Percentiles rank a stretch among this genome's conserved stretches.
Conservation (phyloP, 176 grass and related monocot species). For the Carex littledalei region DNA sequence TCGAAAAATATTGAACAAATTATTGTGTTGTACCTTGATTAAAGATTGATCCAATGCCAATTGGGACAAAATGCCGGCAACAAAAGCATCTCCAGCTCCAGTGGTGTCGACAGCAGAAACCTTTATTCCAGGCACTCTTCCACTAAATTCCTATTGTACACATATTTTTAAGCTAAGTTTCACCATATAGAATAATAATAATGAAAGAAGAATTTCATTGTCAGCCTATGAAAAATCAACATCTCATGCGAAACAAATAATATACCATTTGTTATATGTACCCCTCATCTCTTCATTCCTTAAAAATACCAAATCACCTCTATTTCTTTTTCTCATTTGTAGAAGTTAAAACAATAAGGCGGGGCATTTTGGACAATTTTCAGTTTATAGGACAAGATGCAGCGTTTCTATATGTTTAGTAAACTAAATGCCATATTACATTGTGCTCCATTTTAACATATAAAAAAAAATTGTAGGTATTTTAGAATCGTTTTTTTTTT, state of each 20-base stretch:
- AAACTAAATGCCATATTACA: not conserved
- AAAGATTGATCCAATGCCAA: conserved; percentile 60
- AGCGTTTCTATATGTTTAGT: not conserved
- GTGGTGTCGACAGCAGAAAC: conserved; percentile 79
- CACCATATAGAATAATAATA: not conserved
- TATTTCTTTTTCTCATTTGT: not conserved
- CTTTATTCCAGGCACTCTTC: conserved; percentile 73
- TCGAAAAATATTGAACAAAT: not conserved
- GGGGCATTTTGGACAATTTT: not conserved
- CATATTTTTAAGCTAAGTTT: not conserved
- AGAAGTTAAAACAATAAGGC: not conserved
- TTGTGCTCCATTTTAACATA: not conserved
- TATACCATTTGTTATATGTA: not conserved
- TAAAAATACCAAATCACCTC: not conserved
- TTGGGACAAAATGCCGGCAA: conserved; percentile 77
- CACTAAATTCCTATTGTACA: conserved; percentile 72
- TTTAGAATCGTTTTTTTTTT: not conserved
- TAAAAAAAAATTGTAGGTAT: not conserved
- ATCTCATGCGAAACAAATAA: not conserved
- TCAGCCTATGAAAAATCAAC: not conserved
- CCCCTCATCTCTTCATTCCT: not conserved
- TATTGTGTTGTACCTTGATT: conserved; percentile 47
- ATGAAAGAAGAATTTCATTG: not conserved
- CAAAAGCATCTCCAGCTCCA: conserved; percentile 98
- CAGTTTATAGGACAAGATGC: not conserved